phyloP scores from a whole-genome alignment of 2,329 filamentous ascomycete genomes.

The Alternaria gaisen region DNA sequence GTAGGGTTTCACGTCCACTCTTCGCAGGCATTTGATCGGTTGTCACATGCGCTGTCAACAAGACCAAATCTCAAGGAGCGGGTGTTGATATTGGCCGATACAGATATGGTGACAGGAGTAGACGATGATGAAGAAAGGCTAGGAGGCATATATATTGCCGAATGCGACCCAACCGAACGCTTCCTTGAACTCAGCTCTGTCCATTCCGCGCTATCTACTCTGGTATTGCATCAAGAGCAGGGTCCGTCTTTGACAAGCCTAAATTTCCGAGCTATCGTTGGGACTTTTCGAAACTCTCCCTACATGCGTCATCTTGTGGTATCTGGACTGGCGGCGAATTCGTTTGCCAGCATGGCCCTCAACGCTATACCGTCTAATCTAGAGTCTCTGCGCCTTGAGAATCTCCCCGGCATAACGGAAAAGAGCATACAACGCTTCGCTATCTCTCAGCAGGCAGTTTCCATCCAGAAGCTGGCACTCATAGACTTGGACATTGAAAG shows the following conservation, averaged over 20 bases:
- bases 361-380: conserved; percentile 60
- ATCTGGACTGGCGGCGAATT: conserved; percentile 61
- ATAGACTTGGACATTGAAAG: conserved; percentile 64
- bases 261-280: conserved; percentile 64
- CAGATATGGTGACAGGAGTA: conserved; percentile 24
- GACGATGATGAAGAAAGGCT: conserved; percentile 44
- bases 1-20: conserved; percentile 63
- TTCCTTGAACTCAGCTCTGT: conserved; percentile 64
- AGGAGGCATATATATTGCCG: conserved; percentile 44
- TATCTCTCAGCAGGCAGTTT: conserved; percentile 55
- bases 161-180: conserved; percentile 60
- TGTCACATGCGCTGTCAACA: conserved; percentile 65
- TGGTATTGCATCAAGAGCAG: conserved; percentile 57
- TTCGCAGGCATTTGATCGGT: conserved; percentile 62
- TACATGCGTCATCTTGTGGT: conserved; percentile 63
- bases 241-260: conserved; percentile 50
- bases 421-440: conserved; percentile 63
- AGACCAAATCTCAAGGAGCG: conserved; percentile 63
- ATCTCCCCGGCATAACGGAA: conserved; percentile 64
- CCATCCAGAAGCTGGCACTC: conserved; percentile 59
- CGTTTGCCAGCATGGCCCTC: conserved; percentile 65
- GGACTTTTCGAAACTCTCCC: conserved; percentile 63
- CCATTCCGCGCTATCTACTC: conserved; percentile 62
- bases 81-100: conserved; percentile 61
- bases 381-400: conserved; percentile 64